These are phyloP conservation scores for Trichophyton simii DNA, from an alignment of 2,329 filamentous ascomycete genomes.

Conservation along the genomic window DNA sequence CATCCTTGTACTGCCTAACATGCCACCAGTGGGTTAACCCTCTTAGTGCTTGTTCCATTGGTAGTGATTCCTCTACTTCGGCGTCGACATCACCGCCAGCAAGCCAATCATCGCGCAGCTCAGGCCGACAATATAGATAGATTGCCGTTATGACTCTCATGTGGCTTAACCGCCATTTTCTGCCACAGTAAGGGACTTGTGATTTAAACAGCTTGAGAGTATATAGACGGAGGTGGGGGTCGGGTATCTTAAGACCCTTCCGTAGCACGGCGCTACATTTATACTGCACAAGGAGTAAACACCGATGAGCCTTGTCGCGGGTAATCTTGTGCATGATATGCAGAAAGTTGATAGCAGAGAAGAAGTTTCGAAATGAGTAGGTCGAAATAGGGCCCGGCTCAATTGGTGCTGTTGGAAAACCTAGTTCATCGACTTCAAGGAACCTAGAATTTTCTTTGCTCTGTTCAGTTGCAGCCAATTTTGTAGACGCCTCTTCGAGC, in stretches of 20 bases:
- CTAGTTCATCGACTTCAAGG: conserved; percentile 69
- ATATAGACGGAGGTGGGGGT: conserved; percentile 77
- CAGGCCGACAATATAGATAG: conserved; percentile 83
- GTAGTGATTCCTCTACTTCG: conserved; percentile 84
- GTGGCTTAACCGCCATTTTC: conserved; percentile 95
- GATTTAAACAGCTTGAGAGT: conserved; percentile 98
- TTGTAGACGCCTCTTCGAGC: conserved; percentile 16
- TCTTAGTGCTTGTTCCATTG: conserved; percentile 78
- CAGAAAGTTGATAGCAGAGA: conserved; percentile 86
- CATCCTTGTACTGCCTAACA: conserved; percentile 65
- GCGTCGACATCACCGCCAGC: conserved; percentile 79
- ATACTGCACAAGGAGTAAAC: conserved; percentile 86
- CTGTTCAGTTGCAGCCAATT: conserved; percentile 8
- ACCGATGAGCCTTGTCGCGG: conserved; percentile 88
- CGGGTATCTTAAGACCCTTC: conserved; percentile 81
- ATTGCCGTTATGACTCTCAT: conserved; percentile 98
- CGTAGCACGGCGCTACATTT: conserved; percentile 86
- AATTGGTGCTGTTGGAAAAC: conserved; percentile 58
- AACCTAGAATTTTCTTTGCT: conserved; percentile 11
- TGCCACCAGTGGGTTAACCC: conserved; percentile 94
- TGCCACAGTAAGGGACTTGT: conserved; percentile 92
- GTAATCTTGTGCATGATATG: conserved; percentile 96
- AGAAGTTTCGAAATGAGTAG: conserved; percentile 90
- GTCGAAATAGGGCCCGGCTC: conserved; percentile 61
- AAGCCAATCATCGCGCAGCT: conserved; percentile 90